Evolutionary conservation across 2,329 filamentous ascomycete genomes (phyloP).

Genomic region (Rhynchosporium secalis): DNA sequence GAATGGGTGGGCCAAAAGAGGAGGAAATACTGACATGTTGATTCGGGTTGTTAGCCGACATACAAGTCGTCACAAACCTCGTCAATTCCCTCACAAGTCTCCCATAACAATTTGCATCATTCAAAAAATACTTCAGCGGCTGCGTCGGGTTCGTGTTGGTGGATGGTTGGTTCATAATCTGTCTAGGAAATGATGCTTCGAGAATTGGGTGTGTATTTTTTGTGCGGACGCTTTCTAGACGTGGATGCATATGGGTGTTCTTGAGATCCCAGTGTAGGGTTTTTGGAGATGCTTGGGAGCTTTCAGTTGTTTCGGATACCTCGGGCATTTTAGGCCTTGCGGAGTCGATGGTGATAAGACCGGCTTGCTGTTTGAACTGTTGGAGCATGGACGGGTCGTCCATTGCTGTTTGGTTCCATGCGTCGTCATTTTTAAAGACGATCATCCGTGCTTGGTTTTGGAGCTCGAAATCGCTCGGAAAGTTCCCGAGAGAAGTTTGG

Average conservation of each 20-base stretch:
- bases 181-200: constrained; percentile 25
- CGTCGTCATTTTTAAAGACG: constrained; percentile 62
- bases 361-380: constrained; percentile 47
- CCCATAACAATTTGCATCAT: constrained; percentile 61
- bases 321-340: constrained; percentile 20
- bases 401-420: constrained; percentile 63
- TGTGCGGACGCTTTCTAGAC: constrained; percentile 12
- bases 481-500: constrained; percentile 48
- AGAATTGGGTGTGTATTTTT: constrained; percentile 4
- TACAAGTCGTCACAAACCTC: constrained; percentile 53
- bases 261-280: constrained; percentile 37
- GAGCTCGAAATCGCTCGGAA: constrained; percentile 55
- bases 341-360: constrained; percentile 30
- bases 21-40: constrained; percentile 43
- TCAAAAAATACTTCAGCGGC: constrained; percentile 49
- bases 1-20: background rate
- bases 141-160: constrained; percentile 35
- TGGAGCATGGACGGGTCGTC: constrained; percentile 56
- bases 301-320: constrained; percentile 23
- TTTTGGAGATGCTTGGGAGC: constrained; percentile 22
- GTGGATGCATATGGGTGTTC: constrained; percentile 22
- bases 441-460: constrained; percentile 60
- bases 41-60: constrained; percentile 61
- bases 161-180: constrained; percentile 34
- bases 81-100: constrained; percentile 54